phyloP scores from a whole-genome alignment of 208 protist species.

The Leishmania mexicana region DNA sequence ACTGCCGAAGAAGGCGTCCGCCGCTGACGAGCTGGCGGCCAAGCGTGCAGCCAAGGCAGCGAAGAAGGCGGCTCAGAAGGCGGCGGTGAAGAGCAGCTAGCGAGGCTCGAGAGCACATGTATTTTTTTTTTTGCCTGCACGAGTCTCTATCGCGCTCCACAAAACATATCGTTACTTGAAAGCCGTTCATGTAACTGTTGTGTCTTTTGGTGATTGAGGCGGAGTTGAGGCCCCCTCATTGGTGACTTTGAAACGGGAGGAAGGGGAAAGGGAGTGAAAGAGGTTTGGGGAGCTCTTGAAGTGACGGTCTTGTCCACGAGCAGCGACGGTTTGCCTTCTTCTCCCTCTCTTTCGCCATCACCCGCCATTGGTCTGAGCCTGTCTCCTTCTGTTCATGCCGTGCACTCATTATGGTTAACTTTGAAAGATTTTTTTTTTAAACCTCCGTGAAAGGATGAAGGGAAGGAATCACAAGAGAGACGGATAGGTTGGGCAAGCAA shows the following conservation, averaged over 20 bases:
- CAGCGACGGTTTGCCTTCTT: not conserved
- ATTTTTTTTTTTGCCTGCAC: not conserved
- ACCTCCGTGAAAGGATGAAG: not conserved
- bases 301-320: not conserved
- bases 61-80: constrained; percentile 86
- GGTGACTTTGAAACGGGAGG: not conserved
- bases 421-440: not conserved
- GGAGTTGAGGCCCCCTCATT: not conserved
- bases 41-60: constrained; percentile 86
- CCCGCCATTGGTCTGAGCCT: not conserved
- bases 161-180: not conserved
- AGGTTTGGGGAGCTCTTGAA: not conserved
- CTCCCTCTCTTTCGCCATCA: not conserved
- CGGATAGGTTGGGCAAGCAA: not conserved
- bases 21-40: constrained; percentile 81
- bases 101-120: not conserved
- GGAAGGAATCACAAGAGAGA: not conserved
- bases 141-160: not conserved
- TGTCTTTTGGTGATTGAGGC: not conserved
- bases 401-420: not conserved
- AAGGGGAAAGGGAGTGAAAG: not conserved
- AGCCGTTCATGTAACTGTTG: not conserved
- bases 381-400: not conserved
- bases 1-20: constrained; percentile 59
- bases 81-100: constrained; percentile 36